These are phyloP conservation scores for Irpex rosettiformis DNA, from an alignment of 1,284 basidiomycete genomes.

Conservation along the genomic window DNA sequence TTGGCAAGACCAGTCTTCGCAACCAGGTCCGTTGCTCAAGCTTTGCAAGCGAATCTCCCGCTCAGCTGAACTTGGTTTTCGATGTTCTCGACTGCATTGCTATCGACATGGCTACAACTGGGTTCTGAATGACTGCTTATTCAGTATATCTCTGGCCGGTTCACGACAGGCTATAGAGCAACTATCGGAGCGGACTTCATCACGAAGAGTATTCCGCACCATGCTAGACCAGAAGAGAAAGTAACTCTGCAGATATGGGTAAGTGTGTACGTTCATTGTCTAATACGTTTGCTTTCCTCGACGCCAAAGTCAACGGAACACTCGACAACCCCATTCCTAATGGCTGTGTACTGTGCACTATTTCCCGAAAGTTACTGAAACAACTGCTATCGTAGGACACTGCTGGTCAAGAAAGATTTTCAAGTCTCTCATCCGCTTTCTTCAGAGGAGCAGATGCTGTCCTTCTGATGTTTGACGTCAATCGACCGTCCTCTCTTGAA, in stretches of 20 bases:
- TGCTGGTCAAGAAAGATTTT: conserved; percentile 83
- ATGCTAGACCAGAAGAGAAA: conserved; percentile 45
- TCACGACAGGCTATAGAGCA: conserved; percentile 71
- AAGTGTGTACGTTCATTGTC: conserved; percentile 22
- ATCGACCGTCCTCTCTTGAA: conserved; percentile 53
- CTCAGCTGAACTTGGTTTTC: neutral
- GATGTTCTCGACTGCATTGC: conserved; percentile 2
- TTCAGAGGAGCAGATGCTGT: conserved; percentile 81
- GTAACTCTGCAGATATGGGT: conserved; percentile 81
- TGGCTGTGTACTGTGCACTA: neutral
- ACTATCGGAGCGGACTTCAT: conserved; percentile 86
- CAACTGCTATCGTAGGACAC: conserved; percentile 63
- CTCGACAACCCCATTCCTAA: neutral
- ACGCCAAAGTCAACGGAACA: no score
- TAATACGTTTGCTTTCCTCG: neutral
- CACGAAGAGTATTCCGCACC: conserved; percentile 64
- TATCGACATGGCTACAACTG: neutral
- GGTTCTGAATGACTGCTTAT: neutral
- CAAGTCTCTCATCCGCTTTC: conserved; percentile 74
- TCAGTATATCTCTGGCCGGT: conserved; percentile 72
- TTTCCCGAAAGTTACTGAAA: no score
- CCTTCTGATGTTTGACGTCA: conserved; percentile 78
- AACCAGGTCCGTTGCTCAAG: conserved; percentile 49
- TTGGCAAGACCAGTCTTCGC: conserved; percentile 73
- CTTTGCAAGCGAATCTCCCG: neutral